Percentiles rank a stretch among this genome's conserved stretches.
phyloP scores from a whole-genome alignment of 2,329 filamentous ascomycete genomes.

The Aspergillus quadrilineatus region DNA sequence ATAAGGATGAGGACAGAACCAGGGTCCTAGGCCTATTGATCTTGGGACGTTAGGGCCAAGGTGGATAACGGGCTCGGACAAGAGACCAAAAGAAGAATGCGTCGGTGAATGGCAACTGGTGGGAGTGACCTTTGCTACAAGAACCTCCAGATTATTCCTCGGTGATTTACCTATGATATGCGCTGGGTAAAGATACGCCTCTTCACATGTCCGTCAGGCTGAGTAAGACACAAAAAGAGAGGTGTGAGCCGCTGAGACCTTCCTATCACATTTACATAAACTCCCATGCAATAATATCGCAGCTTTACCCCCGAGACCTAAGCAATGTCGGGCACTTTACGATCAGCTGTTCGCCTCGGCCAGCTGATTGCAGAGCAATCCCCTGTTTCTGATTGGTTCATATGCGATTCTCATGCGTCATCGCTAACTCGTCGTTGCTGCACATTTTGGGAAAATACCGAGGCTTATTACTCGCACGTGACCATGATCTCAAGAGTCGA shows the following conservation, averaged over 20 bases:
- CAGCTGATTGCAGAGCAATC: constrained; percentile 9
- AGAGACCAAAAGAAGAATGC: constrained; percentile 3
- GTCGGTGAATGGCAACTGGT: not conserved
- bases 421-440: not conserved
- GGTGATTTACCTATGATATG: constrained; percentile 2
- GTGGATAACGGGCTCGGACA: constrained; percentile 6
- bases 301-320: not conserved
- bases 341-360: constrained; percentile 9
- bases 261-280: not conserved
- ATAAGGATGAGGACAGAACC: constrained; percentile 19
- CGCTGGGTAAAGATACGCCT: not conserved
- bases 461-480: constrained; percentile 16
- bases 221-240: not conserved
- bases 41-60: not conserved
- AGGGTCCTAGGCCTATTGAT: constrained; percentile 5
- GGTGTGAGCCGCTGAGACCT: not conserved
- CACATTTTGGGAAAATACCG: constrained; percentile 21
- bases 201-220: constrained; percentile 7
- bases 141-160: not conserved
- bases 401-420: constrained; percentile 15
- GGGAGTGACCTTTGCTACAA: not conserved
- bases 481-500: constrained; percentile 8
- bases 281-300: not conserved
- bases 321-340: constrained; percentile 1
- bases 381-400: constrained; percentile 19